Evolutionary conservation across 495 filamentous ascomycete genomes (phyloP).

Genomic region (Chaetomium tenue): DNA sequence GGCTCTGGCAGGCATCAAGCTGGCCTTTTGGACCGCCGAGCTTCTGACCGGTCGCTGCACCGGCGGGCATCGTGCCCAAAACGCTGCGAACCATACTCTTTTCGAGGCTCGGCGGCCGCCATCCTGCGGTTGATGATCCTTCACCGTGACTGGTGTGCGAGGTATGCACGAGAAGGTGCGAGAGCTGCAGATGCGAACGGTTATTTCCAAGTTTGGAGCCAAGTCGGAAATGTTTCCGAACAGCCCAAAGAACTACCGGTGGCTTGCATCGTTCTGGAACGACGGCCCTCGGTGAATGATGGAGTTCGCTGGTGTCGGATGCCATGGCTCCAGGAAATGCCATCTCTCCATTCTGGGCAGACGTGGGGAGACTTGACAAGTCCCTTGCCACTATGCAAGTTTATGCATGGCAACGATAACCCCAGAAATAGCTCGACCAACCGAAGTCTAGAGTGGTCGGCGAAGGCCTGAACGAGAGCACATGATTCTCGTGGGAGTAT

Average conservation of each 20-base stretch:
- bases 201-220: slow-evolving; percentile 8
- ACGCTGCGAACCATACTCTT: not conserved
- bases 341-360: not conserved
- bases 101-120: slow-evolving; percentile 7
- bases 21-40: slow-evolving; percentile 3
- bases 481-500: no score
- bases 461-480: no score
- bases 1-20: slow-evolving; percentile 13
- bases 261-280: no score
- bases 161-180: not conserved
- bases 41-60: slow-evolving; percentile 9
- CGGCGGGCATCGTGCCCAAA: slow-evolving; percentile 1
- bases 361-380: not conserved
- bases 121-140: slow-evolving; percentile 6
- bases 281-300: slow-evolving; percentile 6
- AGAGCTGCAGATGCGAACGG: slow-evolving; percentile 8
- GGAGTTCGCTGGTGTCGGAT: slow-evolving; percentile 11
- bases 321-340: not conserved
- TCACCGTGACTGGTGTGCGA: not conserved
- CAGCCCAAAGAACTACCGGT: not conserved
- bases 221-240: slow-evolving; percentile 15
- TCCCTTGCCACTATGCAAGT: slow-evolving; percentile 19
- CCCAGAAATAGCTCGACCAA: not conserved
- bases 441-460: not conserved
- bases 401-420: slow-evolving; percentile 20